Evolutionary conservation across 2,329 filamentous ascomycete species (phyloP).

Genomic region (Pseudodiploospora longispora): DNA sequence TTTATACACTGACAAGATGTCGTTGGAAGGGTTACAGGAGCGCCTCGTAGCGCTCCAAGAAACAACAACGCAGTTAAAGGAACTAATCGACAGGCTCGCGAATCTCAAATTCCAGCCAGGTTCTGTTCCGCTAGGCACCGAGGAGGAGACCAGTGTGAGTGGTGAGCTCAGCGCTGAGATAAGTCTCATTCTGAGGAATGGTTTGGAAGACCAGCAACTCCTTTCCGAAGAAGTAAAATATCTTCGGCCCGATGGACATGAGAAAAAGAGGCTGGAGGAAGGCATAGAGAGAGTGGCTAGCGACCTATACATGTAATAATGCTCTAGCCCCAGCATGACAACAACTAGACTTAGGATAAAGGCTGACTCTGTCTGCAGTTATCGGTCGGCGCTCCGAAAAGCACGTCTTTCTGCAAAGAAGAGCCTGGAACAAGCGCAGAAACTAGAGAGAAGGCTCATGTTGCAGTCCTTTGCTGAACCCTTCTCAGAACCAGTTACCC

Average conservation of each 20-base stretch:
- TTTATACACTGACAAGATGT: constrained; percentile 29
- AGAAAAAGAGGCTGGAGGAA: constrained; percentile 58
- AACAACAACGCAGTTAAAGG: constrained; percentile 48
- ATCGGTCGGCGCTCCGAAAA: constrained; percentile 64
- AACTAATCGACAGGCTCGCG: constrained; percentile 52
- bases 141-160: constrained; percentile 46
- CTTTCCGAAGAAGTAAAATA: constrained; percentile 71
- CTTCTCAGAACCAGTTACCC: constrained; percentile 22
- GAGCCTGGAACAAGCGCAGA: constrained; percentile 63
- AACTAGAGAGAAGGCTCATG: constrained; percentile 68
- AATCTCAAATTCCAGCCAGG: constrained; percentile 51
- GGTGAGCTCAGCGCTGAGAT: constrained; percentile 76
- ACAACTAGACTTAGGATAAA: background rate
- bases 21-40: constrained; percentile 55
- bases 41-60: constrained; percentile 53
- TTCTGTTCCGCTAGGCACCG: constrained; percentile 41
- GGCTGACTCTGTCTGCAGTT: constrained; percentile 24
- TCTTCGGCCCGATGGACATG: constrained; percentile 45
- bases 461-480: constrained; percentile 55
- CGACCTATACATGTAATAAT: constrained; percentile 60
- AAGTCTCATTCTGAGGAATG: constrained; percentile 64
- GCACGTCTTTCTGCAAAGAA: constrained; percentile 74
- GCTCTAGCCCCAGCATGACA: background rate
- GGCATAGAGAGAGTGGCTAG: constrained; percentile 57
- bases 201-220: constrained; percentile 77